These are phyloP conservation scores for Bjerkandera adusta DNA, from an alignment of 1,284 basidiomycete genomes.

Conservation along the genomic window DNA sequence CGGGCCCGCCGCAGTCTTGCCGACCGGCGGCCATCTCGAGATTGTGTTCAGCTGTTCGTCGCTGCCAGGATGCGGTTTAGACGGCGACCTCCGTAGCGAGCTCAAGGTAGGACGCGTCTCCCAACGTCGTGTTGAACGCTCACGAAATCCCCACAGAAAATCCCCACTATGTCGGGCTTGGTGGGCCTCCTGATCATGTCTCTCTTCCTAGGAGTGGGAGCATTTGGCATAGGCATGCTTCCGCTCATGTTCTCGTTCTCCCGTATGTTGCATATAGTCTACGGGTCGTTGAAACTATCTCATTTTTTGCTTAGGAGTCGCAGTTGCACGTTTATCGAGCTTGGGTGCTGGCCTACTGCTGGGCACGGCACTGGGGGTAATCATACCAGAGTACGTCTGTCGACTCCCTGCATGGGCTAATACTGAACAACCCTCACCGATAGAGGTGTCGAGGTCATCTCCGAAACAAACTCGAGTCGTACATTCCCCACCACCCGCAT, in stretches of 20 bases:
- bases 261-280: conserved; percentile 45
- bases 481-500: conserved; percentile 54
- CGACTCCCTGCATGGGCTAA: conserved; percentile 5
- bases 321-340: conserved; percentile 61
- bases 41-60: too few relatives aligned
- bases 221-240: conserved; percentile 70
- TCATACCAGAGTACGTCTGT: conserved; percentile 84
- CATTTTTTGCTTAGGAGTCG: conserved; percentile 36
- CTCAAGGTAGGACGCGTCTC: too few relatives aligned
- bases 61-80: too few relatives aligned
- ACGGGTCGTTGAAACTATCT: neutral
- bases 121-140: too few relatives aligned
- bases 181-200: conserved; percentile 38
- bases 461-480: conserved; percentile 35
- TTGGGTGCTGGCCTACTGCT: conserved; percentile 84
- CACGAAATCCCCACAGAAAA: too few relatives aligned
- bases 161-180: conserved; percentile 28
- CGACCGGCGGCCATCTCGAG: too few relatives aligned
- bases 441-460: conserved; percentile 63
- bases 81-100: too few relatives aligned
- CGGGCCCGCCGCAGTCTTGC: too few relatives aligned
- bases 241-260: conserved; percentile 76
- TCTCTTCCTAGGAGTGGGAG: conserved; percentile 66
- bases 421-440: neutral
- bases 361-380: conserved; percentile 86